Evolutionary conservation across 2,329 filamentous ascomycete species (phyloP), one percentile per base, ranked within the genome.

Genomic region (Penicillium sp.): DNA sequence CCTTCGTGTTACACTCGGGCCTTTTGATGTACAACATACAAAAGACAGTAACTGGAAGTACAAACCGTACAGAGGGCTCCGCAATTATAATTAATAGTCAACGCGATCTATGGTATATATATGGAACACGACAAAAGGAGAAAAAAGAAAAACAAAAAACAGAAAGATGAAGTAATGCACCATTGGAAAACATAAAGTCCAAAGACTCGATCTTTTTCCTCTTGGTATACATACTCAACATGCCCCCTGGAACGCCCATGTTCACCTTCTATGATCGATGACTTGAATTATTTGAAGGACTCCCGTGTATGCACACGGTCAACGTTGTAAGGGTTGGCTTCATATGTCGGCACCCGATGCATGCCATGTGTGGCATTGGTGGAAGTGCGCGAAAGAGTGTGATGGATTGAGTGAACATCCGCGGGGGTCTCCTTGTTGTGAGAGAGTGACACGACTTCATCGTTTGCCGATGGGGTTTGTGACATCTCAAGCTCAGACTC

Each of bases 241-340:
- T 3, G 7, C 35, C n/a, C 7, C 5, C 20, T 35, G 9, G 57
- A 59, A 43, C 31, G 51, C 48, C 16, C 24, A 45, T 35, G 16
- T 18, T 34, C 45, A 11, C 32, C 16, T 42, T 50, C 18, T 22
- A 26, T n/a, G 16, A 26, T 22, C 4, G 14, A 24, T 47, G 10
- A 10, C 38, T 31, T 22, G 6, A 13, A 29, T 39, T 49, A 66
- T 58, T 57, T 60, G 39, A 66, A 66, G 0, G 62, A 65, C 14
- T 65, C 64, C 5, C 63, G 56, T 3, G 61, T 64, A 22, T 64
- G 51, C 10, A 64, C 40, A 1, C 58, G 61, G 35, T 65, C 63
- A 31, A 66, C 44, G 18, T 59, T 39, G 22, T 63, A 64, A 8
- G 60, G 63, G 22, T 64, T 64, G 1, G 48, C 61, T 32, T 65